Evolutionary conservation across 768 basidiomycete species (phyloP).

Genomic region (Termitomyces sp.): DNA sequence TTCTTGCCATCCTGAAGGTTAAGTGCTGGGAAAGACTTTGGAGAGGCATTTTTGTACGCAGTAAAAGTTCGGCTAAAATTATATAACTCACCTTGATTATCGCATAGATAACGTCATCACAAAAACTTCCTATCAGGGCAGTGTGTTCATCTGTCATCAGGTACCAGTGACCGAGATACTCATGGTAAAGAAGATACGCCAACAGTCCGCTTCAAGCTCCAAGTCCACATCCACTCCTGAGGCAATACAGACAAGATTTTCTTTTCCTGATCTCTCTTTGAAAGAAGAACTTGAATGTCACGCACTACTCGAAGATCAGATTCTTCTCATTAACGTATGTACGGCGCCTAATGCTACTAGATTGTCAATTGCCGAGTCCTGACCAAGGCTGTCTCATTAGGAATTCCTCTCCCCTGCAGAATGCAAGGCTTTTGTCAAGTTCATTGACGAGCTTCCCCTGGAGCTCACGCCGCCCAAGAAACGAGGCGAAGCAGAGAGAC

Average conservation of each 20-base stretch:
- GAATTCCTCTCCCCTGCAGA: conserved; percentile 52
- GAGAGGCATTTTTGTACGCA: no score
- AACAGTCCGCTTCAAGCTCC: background rate
- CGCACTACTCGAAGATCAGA: conserved; percentile 56
- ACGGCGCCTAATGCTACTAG: conserved; percentile 13
- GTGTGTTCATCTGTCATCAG: no score
- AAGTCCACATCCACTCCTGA: background rate
- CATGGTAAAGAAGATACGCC: conserved; percentile 14
- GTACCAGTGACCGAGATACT: no score
- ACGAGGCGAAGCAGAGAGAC: conserved; percentile 63
- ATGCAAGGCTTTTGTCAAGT: conserved; percentile 53
- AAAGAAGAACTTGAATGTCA: conserved; percentile 43
- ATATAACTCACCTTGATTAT: no score
- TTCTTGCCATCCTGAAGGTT: background rate
- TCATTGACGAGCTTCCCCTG: conserved; percentile 54
- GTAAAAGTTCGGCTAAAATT: no score
- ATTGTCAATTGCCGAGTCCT: background rate
- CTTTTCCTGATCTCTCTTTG: conserved; percentile 34
- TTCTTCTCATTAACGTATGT: conserved; percentile 58
- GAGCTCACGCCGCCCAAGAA: conserved; percentile 69
- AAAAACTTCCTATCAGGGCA: no score
- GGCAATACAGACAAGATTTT: background rate
- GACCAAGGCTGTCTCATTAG: conserved; percentile 25
- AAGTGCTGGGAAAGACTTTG: no score
- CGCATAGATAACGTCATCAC: no score